Evolutionary conservation across 106 monocot genomes (phyloP).

Genomic region (Phalaenopsis equestris): DNA sequence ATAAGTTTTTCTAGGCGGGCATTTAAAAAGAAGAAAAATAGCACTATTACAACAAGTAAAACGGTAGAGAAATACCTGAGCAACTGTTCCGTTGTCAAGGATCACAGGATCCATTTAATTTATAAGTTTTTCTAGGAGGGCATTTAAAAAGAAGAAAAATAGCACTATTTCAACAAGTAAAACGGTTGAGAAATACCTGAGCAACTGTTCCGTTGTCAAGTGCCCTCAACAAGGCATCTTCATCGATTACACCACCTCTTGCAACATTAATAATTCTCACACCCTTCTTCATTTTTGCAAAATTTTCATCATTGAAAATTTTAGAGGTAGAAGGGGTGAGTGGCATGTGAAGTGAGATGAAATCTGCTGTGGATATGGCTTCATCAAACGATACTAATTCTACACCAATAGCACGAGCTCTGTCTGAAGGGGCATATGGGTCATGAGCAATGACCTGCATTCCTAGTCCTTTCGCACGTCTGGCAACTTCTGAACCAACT

Average conservation of each 20-base stretch:
- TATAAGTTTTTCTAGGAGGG: not conserved
- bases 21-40: not conserved
- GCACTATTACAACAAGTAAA: not conserved
- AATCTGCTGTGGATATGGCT: constrained; percentile 69
- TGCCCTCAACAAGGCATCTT: constrained; percentile 75
- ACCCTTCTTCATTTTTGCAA: constrained; percentile 70
- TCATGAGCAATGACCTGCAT: constrained; percentile 84
- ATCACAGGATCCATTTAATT: not conserved
- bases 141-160: not conserved
- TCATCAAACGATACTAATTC: constrained; percentile 83
- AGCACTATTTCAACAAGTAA: not conserved
- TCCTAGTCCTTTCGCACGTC: constrained; percentile 84
- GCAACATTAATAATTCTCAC: constrained; percentile 84
- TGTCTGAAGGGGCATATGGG: constrained; percentile 74
- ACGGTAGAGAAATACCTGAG: constrained; percentile 47
- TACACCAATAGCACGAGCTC: constrained; percentile 80
- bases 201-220: constrained; percentile 79
- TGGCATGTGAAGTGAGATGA: constrained; percentile 90
- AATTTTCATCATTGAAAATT: constrained; percentile 71
- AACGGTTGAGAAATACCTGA: constrained; percentile 43
- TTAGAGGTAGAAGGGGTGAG: constrained; percentile 69
- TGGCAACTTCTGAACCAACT: constrained; percentile 81
- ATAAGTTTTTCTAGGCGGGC: not conserved
- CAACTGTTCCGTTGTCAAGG: constrained; percentile 79
- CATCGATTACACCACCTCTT: constrained; percentile 90